phyloP scores from a whole-genome alignment of 768 basidiomycete genomes.

The Cyclocybe aegerita region DNA sequence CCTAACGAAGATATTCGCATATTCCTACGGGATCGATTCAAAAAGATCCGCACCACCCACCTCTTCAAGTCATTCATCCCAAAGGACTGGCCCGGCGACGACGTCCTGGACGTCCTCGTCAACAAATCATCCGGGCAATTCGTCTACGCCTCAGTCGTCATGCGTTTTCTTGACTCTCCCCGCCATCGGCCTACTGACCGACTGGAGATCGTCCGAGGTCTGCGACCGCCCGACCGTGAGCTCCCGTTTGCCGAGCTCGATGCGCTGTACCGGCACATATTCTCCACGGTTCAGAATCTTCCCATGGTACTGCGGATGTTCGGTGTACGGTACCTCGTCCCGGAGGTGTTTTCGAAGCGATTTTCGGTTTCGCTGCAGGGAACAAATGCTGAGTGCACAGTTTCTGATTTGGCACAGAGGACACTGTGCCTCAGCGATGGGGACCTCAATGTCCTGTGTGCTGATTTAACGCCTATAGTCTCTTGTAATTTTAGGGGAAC shows the following conservation, averaged over 20 bases:
- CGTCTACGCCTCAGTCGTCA: slow-evolving; percentile 4
- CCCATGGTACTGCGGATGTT: background rate
- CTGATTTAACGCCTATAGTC: no score
- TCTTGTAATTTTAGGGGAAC: no score
- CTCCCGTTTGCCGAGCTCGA: slow-evolving; percentile 8
- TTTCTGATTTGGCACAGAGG: no score
- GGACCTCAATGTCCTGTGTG: no score
- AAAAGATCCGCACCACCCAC: background rate
- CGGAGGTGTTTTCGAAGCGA: no score
- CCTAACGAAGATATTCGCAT: slow-evolving; percentile 5
- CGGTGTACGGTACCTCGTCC: background rate
- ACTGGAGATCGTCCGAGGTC: background rate
- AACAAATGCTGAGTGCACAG: no score
- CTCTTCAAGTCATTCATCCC: background rate
- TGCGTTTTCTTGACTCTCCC: background rate
- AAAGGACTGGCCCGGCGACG: background rate
- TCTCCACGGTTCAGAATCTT: slow-evolving; percentile 4
- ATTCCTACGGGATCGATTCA: slow-evolving; percentile 1
- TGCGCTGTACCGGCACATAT: slow-evolving; percentile 6
- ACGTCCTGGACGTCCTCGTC: background rate
- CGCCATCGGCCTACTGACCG: background rate
- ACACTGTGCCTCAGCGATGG: no score
- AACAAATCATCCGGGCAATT: slow-evolving; percentile 1
- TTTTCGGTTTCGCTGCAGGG: no score
- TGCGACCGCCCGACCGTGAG: background rate